These are phyloP conservation scores for Arctium lappa DNA, from an alignment of 129 eudicot genomes.

Conservation along the genomic window DNA sequence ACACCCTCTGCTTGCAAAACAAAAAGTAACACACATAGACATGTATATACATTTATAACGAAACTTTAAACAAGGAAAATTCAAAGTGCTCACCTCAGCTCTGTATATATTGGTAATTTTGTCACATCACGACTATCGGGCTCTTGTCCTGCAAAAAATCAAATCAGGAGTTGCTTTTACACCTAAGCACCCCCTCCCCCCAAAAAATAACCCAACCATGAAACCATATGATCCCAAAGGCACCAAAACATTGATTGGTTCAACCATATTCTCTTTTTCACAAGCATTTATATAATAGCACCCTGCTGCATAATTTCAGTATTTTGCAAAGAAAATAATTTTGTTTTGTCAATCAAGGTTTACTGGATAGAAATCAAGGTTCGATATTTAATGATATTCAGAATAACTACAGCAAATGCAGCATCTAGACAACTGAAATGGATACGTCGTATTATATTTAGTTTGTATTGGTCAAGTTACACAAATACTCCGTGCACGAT, in stretches of 20 bases:
- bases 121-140: constrained; percentile 78
- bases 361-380: neutral
- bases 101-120: constrained; percentile 45
- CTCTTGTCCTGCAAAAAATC: constrained; percentile 68
- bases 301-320: neutral
- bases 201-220: neutral
- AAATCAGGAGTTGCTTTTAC: constrained; percentile 1
- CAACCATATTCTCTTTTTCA: neutral
- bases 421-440: neutral
- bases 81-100: constrained; percentile 56
- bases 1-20: neutral
- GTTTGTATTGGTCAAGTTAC: neutral
- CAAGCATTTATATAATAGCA: neutral
- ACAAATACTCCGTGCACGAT: no score
- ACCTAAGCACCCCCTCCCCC: neutral
- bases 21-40: neutral
- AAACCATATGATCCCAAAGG: neutral
- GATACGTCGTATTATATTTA: neutral
- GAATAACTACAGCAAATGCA: neutral
- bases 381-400: neutral
- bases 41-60: neutral
- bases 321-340: neutral
- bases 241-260: neutral
- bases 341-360: neutral
- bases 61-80: constrained; percentile 2